Base-by-base conservation (phyloP, 352 stramenopile species). In the Pythium graminicola region DNA sequence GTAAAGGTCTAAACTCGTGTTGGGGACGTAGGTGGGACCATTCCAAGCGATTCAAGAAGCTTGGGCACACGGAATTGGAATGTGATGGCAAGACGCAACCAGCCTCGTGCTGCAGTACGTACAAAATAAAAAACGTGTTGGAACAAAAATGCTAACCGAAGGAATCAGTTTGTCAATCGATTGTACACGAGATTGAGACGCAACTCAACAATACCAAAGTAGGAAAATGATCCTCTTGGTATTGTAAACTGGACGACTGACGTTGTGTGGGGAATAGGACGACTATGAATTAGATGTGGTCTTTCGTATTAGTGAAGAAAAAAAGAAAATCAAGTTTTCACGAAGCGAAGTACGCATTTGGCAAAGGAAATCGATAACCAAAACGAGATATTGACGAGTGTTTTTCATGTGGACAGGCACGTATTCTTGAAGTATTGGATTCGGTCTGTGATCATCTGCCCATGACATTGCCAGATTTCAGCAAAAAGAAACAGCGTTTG, bases 261-360 rank as follows among this genome's bases (percentile, higher is more conserved):
- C 24, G 13, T 11, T 58, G 4, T 3, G n/a, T 46, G 31, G 11
- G n/a, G 31, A 9, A 8, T 50, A 88, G 77, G 68, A 90, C 49
- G 79, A 93, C 52, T 67, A 93, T 42, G 74, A 89, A n/a, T 73
- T 93, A 45, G 81, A 90, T 16, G 72, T 93, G 1, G 81, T 93
- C 7, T 93, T 86, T 55, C 77, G 81, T 38, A 88, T 93, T 61
- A 93, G 81, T 38, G 81, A 93, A 60, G 76, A 89, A 66, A 93
- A 93, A 64, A 89, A 89, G 58, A 79, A 85, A 46, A 76, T 93
- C 54, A 85, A 79, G 57, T 93, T 79, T 49, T 87, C 81, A 10
- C 81, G 79, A 36, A 93, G 81, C 29, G 81, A 93, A 62, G 79
- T 84, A 11, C 26, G 48, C 17, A 19, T 42, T 2, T 7, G 6